Conservation (phyloP, 2,329 filamentous ascomycete species). For the Sporothrix globosa region DNA sequence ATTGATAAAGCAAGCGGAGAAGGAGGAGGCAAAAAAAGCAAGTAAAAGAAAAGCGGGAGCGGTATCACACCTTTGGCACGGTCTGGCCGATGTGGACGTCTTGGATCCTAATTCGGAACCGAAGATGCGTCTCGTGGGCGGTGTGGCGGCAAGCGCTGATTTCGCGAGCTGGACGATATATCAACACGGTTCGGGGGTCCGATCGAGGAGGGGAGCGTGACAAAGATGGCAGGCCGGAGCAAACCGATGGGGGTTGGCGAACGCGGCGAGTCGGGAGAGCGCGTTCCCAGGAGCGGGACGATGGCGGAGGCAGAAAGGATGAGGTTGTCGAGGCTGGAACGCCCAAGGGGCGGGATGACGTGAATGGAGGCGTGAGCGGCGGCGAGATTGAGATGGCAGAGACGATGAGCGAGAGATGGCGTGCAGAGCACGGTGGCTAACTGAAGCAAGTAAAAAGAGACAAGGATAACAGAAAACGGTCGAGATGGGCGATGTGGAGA, state of each 20-base stretch:
- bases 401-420: background rate
- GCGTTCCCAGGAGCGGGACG: conserved; percentile 10
- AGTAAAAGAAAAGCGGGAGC: background rate
- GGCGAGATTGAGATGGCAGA: conserved; percentile 4
- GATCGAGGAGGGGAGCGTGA: background rate
- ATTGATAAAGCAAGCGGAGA: background rate
- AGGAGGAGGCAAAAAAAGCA: conserved; percentile 1
- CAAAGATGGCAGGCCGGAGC: conserved; percentile 7
- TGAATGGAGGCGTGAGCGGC: background rate
- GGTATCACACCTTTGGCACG: conserved; percentile 22
- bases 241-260: background rate
- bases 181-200: background rate
- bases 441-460: conserved; percentile 3
- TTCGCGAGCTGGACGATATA: background rate
- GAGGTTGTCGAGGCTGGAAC: conserved; percentile 4
- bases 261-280: conserved; percentile 11
- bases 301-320: background rate
- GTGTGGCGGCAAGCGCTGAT: conserved; percentile 3
- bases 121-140: conserved; percentile 11
- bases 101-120: conserved; percentile 15
- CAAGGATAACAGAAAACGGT: background rate
- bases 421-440: background rate
- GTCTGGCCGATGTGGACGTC: background rate
- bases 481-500: conserved; percentile 19
- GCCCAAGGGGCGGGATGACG: background rate